Evolutionary conservation across 2,329 filamentous ascomycete species (phyloP).

Genomic region (Colletotrichum coccodes): DNA sequence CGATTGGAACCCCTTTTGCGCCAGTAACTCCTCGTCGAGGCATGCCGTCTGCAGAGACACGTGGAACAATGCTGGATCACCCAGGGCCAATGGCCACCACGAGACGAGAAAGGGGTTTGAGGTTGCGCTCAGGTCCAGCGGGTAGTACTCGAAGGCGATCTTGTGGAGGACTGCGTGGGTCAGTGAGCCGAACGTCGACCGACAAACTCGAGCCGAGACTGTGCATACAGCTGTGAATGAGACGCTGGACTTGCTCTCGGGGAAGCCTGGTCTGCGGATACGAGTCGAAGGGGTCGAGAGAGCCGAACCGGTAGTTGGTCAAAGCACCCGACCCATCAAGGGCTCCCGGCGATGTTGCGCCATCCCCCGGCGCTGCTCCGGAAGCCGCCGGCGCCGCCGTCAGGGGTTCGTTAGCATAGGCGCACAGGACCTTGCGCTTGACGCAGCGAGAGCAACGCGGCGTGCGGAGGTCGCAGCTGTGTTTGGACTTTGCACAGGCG

Average conservation of each 20-base stretch:
- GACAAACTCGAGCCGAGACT: not conserved
- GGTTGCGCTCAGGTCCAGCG: conserved; percentile 59
- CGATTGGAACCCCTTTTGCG: conserved; percentile 60
- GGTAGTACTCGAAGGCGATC: conserved; percentile 70
- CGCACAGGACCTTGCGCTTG: conserved; percentile 57
- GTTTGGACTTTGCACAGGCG: conserved; percentile 65
- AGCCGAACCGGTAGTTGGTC: conserved; percentile 43
- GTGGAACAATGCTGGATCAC: conserved; percentile 66
- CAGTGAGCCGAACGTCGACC: conserved; percentile 26
- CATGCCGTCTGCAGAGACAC: conserved; percentile 69
- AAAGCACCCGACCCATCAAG: conserved; percentile 29
- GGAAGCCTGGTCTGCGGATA: conserved; percentile 64
- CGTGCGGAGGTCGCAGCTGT: conserved; percentile 63
- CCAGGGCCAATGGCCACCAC: conserved; percentile 68
- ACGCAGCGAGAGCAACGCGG: conserved; percentile 65
- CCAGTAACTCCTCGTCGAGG: conserved; percentile 62
- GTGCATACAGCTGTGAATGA: conserved; percentile 65
- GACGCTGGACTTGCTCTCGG: conserved; percentile 59
- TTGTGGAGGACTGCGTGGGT: conserved; percentile 59
- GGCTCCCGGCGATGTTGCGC: not conserved
- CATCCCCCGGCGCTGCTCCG: conserved; percentile 2
- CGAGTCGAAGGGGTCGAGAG: conserved; percentile 65
- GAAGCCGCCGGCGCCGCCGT: conserved; percentile 36
- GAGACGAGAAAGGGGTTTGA: conserved; percentile 69
- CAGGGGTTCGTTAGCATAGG: conserved; percentile 65